Evolutionary conservation across 768 basidiomycete genomes (phyloP).

Genomic region (Mycena latifolia): DNA sequence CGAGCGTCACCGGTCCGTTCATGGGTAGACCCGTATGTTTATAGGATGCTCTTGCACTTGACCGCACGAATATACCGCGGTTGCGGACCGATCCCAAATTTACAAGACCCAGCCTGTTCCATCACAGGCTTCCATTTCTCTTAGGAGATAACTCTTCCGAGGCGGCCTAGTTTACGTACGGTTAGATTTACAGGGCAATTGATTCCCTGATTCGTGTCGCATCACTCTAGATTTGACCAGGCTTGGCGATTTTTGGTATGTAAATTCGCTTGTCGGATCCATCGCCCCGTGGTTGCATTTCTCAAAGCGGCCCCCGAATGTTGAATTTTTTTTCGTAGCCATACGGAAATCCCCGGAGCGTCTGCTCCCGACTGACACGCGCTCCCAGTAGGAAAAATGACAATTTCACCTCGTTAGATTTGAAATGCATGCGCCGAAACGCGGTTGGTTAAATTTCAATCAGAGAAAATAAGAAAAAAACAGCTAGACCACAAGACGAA

Average conservation of each 20-base stretch:
- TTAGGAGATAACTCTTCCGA: slow-evolving; percentile 13
- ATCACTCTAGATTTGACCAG: neutral
- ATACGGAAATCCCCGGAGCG: neutral
- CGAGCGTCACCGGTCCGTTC: slow-evolving; percentile 23
- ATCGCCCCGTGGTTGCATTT: neutral
- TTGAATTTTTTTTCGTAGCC: neutral
- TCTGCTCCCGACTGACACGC: neutral
- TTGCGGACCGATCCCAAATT: slow-evolving; percentile 12
- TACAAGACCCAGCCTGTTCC: slow-evolving; percentile 9
- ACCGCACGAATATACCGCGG: neutral
- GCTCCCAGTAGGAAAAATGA: too few species aligned
- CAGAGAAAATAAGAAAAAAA: too few species aligned
- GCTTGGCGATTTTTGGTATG: neutral
- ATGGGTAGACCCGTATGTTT: slow-evolving; percentile 23
- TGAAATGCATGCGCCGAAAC: too few species aligned
- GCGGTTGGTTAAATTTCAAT: too few species aligned
- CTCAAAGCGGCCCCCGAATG: too few species aligned
- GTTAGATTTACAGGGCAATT: neutral
- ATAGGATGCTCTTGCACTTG: neutral
- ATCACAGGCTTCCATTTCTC: slow-evolving; percentile 16
- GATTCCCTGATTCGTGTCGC: neutral
- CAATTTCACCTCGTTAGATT: too few species aligned
- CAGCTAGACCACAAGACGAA: too few species aligned
- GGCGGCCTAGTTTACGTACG: slow-evolving; percentile 22
- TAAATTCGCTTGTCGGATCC: neutral